Evolutionary conservation across 371 early-diverging fungal genomes (phyloP), one percentile per base, ranked within the genome.

Genomic region (Gilbertella persicaria): DNA sequence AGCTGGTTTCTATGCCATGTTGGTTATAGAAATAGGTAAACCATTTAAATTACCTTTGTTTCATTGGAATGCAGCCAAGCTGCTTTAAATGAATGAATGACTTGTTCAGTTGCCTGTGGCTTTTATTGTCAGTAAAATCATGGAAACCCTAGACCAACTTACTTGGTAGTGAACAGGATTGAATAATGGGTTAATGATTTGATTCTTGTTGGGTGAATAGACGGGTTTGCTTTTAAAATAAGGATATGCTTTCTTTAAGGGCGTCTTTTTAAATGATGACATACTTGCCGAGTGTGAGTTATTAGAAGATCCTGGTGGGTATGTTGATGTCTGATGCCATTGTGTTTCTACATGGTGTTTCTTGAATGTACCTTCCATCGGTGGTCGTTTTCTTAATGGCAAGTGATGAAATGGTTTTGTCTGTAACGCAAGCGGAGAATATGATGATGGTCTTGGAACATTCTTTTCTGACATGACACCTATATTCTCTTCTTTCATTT

Each of bases 221-320:
- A n/a, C n/a, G n/a, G n/a, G n/a, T n/a, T n/a, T n/a, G n/a, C n/a
- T n/a, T n/a, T n/a, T n/a, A n/a, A n/a, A n/a, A n/a, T 55, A 58
- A 26, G 58, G 58, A 24, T 66, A 63, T 3, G 55, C 53, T 37
- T 70, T 70, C 36, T 63, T 64, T 24, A 66, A 35, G 19, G 67
- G 69, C 25, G 19, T n/a, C 16, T 62, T 55, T 41, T 48, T 55
- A 19, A 49, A 35, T n/a, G 53, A 25, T 14, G 35, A 28, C 28
- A 28, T 28, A 28, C 28, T 28, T 28, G 28, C 4, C 4, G 28
- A 28, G 28, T 24, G 33, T 30, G 37, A 35, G 20, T 43, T 26
- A 24, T 40, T 24, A 28, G 5, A 4, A 28, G 28, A 9, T 28
- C 5, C 9, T 5, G 28, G 28, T 9, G 28, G 28, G 28, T 28